These are phyloP conservation scores for Paradendryphiella salina DNA, from an alignment of 2,329 filamentous ascomycete species.

Conservation along the genomic window DNA sequence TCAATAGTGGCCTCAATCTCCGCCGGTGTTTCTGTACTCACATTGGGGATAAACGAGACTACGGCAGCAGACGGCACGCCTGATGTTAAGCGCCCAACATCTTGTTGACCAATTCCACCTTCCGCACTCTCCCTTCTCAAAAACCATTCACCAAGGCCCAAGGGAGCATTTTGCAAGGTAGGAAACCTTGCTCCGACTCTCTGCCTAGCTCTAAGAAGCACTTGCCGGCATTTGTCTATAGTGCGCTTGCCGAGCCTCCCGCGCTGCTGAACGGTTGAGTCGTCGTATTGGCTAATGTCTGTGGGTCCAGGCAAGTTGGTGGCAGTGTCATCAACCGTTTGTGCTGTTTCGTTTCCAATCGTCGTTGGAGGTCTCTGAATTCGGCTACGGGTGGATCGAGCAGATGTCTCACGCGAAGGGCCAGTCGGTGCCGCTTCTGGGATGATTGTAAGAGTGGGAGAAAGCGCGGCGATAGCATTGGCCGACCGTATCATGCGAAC, in stretches of 20 bases:
- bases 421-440: constrained; percentile 18
- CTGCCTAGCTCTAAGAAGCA: neutral
- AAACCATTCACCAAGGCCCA: neutral
- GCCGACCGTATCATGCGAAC: constrained; percentile 28
- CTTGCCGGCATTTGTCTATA: neutral
- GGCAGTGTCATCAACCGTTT: neutral
- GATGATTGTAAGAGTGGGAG: constrained; percentile 20
- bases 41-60: neutral
- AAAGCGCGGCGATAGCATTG: constrained; percentile 21
- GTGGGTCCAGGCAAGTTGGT: neutral
- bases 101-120: neutral
- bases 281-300: no score
- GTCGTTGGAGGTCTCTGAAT: neutral
- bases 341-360: neutral
- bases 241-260: neutral
- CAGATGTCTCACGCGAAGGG: constrained; percentile 17
- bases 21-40: neutral
- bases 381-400: constrained; percentile 1
- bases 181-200: neutral
- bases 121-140: neutral
- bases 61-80: neutral
- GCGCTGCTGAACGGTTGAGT: neutral
- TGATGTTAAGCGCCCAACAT: neutral
- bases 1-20: neutral
- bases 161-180: neutral